phyloP scores from a whole-genome alignment of 768 basidiomycete genomes.

The Rhodotorula babjevae region DNA sequence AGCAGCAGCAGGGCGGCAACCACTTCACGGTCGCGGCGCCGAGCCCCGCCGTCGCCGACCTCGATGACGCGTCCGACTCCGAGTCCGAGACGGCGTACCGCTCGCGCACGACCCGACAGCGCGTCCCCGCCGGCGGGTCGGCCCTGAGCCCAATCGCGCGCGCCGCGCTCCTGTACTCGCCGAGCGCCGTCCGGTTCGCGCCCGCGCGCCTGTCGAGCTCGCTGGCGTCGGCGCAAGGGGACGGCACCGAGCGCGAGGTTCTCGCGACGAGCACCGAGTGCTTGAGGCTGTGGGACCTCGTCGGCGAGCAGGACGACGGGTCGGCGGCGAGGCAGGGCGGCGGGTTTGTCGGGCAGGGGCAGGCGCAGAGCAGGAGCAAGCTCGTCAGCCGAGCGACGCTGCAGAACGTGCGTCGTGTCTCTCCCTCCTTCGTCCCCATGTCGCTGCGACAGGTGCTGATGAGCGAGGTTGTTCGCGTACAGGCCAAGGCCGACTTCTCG shows the following conservation, averaged over 20 bases:
- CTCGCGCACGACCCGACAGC: slow-evolving; percentile 4
- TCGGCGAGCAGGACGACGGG: slow-evolving; percentile 53
- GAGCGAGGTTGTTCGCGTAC: slow-evolving; percentile 48
- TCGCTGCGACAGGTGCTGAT: background rate
- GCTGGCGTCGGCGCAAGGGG: slow-evolving; percentile 18
- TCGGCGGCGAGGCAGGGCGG: slow-evolving; percentile 18
- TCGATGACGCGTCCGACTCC: slow-evolving; percentile 79
- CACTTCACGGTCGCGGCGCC: slow-evolving; percentile 72
- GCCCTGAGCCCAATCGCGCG: slow-evolving; percentile 78
- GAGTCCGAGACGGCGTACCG: slow-evolving; percentile 42
- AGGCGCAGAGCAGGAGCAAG: slow-evolving; percentile 7
- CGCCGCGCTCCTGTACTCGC: slow-evolving; percentile 82
- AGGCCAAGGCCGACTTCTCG: slow-evolving; percentile 86
- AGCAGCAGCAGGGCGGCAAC: slow-evolving; percentile 52
- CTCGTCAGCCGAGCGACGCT: slow-evolving; percentile 33
- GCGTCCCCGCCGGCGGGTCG: slow-evolving; percentile 53
- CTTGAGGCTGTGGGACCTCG: slow-evolving; percentile 84
- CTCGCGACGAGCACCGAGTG: slow-evolving; percentile 93
- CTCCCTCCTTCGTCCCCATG: background rate
- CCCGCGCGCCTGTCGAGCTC: slow-evolving; percentile 51
- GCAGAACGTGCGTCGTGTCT: slow-evolving; percentile 15
- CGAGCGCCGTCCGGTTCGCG: slow-evolving; percentile 89
- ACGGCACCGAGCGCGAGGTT: slow-evolving; percentile 58
- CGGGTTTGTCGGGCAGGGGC: slow-evolving; percentile 22
- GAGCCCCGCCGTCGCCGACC: slow-evolving; percentile 61